Conservation (phyloP, 177 flowering plant species). For the Tripterygium wilfordii region DNA sequence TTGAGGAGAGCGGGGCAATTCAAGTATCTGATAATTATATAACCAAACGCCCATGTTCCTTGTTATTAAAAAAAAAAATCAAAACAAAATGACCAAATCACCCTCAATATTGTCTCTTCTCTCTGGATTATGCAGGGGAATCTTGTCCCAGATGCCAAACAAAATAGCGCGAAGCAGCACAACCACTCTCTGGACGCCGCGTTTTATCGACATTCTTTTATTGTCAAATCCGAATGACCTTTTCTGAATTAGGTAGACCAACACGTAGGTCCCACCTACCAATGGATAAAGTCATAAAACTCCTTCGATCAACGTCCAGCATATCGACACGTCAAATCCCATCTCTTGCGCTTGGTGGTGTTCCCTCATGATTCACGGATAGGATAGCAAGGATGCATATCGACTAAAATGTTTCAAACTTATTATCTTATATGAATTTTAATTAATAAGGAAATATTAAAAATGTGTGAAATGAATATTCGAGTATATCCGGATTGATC, state of each 20-base stretch:
- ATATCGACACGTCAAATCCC: constrained; percentile 5
- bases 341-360: too few relatives aligned
- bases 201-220: neutral
- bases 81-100: constrained; percentile 1
- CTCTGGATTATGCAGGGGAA: neutral
- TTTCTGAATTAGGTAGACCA: neutral
- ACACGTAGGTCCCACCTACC: constrained; percentile 3
- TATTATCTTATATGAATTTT: too few relatives aligned
- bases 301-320: neutral
- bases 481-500: constrained; percentile 25
- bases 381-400: too few relatives aligned
- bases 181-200: constrained; percentile 15
- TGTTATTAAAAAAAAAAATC: too few relatives aligned
- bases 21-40: too few relatives aligned
- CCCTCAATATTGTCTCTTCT: neutral
- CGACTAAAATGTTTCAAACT: too few relatives aligned
- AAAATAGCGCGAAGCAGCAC: neutral
- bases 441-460: neutral
- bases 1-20: too few relatives aligned
- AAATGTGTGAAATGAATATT: constrained; percentile 21
- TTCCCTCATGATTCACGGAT: neutral
- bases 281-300: too few relatives aligned
- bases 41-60: too few relatives aligned
- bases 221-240: neutral
- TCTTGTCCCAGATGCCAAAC: neutral